A percentile compares a stretch with the other conserved stretches of the same genome.
These are phyloP conservation scores for Teunomyces stri DNA, from an alignment of 805 yeast genomes.

Conservation along the genomic window DNA sequence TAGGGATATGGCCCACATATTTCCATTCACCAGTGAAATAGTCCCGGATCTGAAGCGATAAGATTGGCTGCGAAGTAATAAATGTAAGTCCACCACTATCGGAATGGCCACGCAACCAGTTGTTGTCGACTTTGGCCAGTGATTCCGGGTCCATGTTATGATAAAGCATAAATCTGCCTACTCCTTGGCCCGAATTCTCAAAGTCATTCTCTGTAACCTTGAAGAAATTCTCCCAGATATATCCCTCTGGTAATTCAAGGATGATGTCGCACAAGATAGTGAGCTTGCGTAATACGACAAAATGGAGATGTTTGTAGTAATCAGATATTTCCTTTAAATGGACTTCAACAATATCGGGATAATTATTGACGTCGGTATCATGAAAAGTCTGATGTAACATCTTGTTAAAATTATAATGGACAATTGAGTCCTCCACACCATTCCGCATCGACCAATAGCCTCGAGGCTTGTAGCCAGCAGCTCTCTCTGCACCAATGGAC, in stretches of 20 bases:
- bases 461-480: conserved; percentile 28
- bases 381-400: conserved; percentile 22
- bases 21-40: conserved; percentile 29
- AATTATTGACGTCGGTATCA: conserved; percentile 16
- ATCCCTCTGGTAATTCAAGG: conserved; percentile 27
- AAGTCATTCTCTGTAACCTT: conserved; percentile 21
- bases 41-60: conserved; percentile 29
- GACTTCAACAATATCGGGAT: conserved; percentile 24
- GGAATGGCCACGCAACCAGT: conserved; percentile 31
- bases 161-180: conserved; percentile 30
- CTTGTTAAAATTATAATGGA: conserved; percentile 26
- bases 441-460: conserved; percentile 31
- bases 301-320: conserved; percentile 23
- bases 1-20: conserved; percentile 29
- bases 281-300: conserved; percentile 20
- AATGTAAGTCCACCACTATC: conserved; percentile 30
- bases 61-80: conserved; percentile 30
- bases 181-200: conserved; percentile 26
- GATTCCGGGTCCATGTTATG: conserved; percentile 24
- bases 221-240: conserved; percentile 26
- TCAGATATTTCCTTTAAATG: conserved; percentile 22
- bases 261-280: conserved; percentile 24
- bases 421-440: conserved; percentile 27
- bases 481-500: conserved; percentile 30
- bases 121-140: conserved; percentile 21